These are phyloP conservation scores for Pichia gijzeniarum DNA, from an alignment of 805 yeast genomes.

Conservation along the genomic window DNA sequence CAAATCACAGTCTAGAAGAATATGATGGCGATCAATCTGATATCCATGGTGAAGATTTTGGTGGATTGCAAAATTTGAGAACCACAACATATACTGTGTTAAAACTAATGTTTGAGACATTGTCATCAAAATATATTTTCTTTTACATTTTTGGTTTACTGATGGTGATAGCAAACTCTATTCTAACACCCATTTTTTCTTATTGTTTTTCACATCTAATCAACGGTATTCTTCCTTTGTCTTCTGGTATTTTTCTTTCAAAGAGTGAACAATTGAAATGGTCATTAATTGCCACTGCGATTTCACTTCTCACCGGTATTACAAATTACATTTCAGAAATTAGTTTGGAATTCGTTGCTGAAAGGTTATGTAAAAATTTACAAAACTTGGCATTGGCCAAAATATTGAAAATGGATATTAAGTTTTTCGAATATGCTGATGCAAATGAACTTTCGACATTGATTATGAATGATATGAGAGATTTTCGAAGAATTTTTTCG, in stretches of 20 bases:
- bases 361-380: slow-evolving; percentile 54
- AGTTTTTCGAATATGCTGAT: slow-evolving; percentile 43
- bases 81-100: slow-evolving; percentile 10
- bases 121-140: slow-evolving; percentile 13
- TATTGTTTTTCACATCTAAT: slow-evolving; percentile 67
- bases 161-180: slow-evolving; percentile 51
- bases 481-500: slow-evolving; percentile 58
- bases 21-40: not conserved
- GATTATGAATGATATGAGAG: slow-evolving; percentile 76
- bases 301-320: slow-evolving; percentile 60
- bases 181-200: slow-evolving; percentile 70
- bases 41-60: slow-evolving; percentile 5
- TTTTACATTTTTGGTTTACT: slow-evolving; percentile 45
- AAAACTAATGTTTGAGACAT: slow-evolving; percentile 2
- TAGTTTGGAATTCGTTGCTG: slow-evolving; percentile 53
- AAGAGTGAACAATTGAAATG: slow-evolving; percentile 42
- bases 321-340: slow-evolving; percentile 45
- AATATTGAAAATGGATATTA: slow-evolving; percentile 44
- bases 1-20: too few species aligned
- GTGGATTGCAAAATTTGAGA: slow-evolving; percentile 3
- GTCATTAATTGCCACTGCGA: slow-evolving; percentile 58
- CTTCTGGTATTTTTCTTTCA: slow-evolving; percentile 23
- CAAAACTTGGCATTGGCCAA: slow-evolving; percentile 43
- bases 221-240: slow-evolving; percentile 49
- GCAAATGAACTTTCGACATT: slow-evolving; percentile 57